Base-by-base conservation (phyloP, 2,329 filamentous ascomycete species). In the Fusarium sulawesiense region DNA sequence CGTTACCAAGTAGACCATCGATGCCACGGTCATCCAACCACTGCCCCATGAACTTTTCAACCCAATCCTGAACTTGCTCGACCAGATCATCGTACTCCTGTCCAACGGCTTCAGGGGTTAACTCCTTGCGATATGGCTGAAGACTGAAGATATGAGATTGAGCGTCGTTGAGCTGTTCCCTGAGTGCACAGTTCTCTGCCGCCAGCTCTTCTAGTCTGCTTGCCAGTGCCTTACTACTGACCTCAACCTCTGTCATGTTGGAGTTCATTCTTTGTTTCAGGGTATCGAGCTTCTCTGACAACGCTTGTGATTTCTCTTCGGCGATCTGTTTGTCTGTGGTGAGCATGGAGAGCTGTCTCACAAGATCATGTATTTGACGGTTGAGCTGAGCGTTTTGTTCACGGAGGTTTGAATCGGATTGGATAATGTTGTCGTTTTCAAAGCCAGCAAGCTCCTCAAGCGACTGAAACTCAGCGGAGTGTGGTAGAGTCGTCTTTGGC, bases 81-180 rank as follows among this genome's bases (percentile, higher is more conserved):
- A 81, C 64, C 1, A 83, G 72, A 32, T 76, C 65, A 54, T 79
- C 76, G 46, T 78, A 83, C 53, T 81, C 78, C 80, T 75, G 75
- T 21, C 74, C 76, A 34, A 80, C 77, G 48, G 82, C 80, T 29
- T 79, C 74, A 1, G 74, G 72, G 0, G 79, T 83, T 11, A 82
- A 60, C 20, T 81, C 79, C 44, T 78, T 78, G 18, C 76, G 76
- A 57, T 82, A 83, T 9, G 81, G 80, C 56, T 82, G 80, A 6
- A 83, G 76, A 16, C 77, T 80, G 57, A 83, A 81, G 49, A 82
- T 82, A 56, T 82, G 81, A 9, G 78, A 79, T 46, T 80, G 76
- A 2, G 77, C 76, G 37, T 81, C 79, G 30, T 76, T 75, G 9
- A 81, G 72, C 32, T 77, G 76, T 25, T 77, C 75, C 54, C 74